Conservation (phyloP, 306 rosid genomes). For the Dalbergia cultrata region DNA sequence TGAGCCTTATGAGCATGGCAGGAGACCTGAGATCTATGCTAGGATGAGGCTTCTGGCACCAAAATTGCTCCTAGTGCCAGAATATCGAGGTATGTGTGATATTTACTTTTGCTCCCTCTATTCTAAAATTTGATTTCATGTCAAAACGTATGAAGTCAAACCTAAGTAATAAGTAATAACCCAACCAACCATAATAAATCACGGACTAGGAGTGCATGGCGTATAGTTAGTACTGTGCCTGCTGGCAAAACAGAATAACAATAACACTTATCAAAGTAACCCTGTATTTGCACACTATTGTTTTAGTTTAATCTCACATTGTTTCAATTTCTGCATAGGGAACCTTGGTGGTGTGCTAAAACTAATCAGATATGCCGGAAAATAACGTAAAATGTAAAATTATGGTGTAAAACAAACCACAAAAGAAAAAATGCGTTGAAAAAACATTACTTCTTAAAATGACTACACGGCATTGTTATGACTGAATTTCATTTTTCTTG, state of each 20-base stretch:
- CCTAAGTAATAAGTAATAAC: neutral
- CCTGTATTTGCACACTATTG: neutral
- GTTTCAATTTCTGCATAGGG: neutral
- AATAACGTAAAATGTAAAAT: neutral
- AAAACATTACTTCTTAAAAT: neutral
- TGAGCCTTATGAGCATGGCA: conserved; percentile 89
- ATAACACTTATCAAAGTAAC: neutral
- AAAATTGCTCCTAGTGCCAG: conserved; percentile 89
- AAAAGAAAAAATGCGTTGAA: neutral
- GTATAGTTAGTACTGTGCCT: neutral
- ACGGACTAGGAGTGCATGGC: neutral
- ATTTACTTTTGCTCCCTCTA: conserved; percentile 42
- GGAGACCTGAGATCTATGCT: conserved; percentile 89
- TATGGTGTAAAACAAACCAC: neutral
- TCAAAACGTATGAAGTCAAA: conserved; percentile 43
- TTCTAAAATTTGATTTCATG: conserved; percentile 40
- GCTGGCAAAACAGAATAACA: neutral
- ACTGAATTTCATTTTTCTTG: conserved; percentile 31
- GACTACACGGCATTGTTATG: neutral
- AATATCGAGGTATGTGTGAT: conserved; percentile 69
- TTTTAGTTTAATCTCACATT: neutral
- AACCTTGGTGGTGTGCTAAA: neutral
- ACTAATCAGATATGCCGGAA: neutral
- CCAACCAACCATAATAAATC: neutral
- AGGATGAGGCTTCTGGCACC: conserved; percentile 97